Evolutionary conservation across 2,329 filamentous ascomycete species (phyloP).

Genomic region (Diaporthe helianthi): DNA sequence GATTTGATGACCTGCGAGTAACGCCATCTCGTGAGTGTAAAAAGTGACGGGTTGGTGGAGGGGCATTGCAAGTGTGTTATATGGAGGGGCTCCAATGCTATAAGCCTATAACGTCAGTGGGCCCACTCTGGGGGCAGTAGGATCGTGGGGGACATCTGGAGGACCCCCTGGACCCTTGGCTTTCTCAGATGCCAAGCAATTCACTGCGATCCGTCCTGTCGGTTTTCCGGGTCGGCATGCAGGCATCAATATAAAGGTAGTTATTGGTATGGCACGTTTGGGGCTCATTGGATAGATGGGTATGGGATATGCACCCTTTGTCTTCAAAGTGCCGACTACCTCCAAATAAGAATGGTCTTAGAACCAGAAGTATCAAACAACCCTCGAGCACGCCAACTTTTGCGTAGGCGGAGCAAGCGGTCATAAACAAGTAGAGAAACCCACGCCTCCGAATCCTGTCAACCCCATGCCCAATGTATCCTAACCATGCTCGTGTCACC

Average conservation of each 20-base stretch:
- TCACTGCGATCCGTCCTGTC: conserved; percentile 5
- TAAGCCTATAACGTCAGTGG: conserved; percentile 24
- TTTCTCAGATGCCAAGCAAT: conserved; percentile 24
- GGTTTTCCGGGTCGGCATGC: not conserved
- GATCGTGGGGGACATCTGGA: conserved; percentile 23
- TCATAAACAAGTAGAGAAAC: conserved; percentile 4
- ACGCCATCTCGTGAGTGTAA: conserved; percentile 12
- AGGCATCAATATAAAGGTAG: conserved; percentile 1
- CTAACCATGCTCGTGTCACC: conserved; percentile 21
- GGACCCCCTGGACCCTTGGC: conserved; percentile 21
- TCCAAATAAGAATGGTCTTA: conserved; percentile 20
- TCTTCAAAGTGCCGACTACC: conserved; percentile 3
- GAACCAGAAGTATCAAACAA: conserved; percentile 17
- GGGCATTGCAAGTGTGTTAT: conserved; percentile 3
- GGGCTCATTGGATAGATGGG: not conserved
- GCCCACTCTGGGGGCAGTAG: conserved; percentile 8
- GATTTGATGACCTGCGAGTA: not conserved
- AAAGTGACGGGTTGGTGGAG: not conserved
- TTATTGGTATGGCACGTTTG: not conserved
- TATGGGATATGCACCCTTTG: not conserved
- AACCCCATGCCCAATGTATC: not conserved
- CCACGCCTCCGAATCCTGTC: not conserved
- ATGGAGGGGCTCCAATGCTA: conserved; percentile 22
- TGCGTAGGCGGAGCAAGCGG: not conserved
- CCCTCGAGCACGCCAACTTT: conserved; percentile 19